phyloP scores from a whole-genome alignment of 2,329 filamentous ascomycete species.

The Emergomyces africanus region DNA sequence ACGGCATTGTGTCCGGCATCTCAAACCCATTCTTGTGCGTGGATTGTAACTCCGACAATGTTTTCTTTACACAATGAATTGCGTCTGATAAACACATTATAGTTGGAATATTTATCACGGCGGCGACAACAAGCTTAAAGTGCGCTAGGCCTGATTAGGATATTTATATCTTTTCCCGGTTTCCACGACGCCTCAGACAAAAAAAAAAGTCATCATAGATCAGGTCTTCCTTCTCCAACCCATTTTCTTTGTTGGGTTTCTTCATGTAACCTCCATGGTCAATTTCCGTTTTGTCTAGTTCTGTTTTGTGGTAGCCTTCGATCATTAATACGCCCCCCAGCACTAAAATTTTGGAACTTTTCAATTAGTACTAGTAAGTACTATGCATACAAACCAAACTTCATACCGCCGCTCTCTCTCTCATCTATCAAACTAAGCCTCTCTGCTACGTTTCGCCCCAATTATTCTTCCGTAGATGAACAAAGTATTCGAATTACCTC shows the following conservation, averaged over 20 bases:
- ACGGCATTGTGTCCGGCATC: constrained; percentile 19
- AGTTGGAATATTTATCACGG: too few species aligned
- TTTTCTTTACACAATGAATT: neutral
- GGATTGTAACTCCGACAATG: neutral
- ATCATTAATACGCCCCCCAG: neutral
- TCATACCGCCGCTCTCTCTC: too few species aligned
- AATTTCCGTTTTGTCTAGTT: neutral
- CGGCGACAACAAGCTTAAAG: too few species aligned
- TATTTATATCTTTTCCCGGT: too few species aligned
- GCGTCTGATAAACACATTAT: too few species aligned
- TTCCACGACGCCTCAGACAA: too few species aligned
- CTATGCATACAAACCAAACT: too few species aligned
- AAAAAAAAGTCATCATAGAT: neutral
- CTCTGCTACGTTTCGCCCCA: neutral
- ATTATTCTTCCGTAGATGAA: neutral
- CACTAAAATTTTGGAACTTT: neutral
- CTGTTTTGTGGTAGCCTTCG: neutral
- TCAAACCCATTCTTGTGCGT: neutral
- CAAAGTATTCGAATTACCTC: neutral
- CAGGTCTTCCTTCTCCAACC: neutral
- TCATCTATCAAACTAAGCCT: neutral
- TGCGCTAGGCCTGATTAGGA: neutral
- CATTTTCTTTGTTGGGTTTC: neutral
- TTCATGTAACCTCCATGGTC: too few species aligned
- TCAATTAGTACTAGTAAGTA: too few species aligned